These are phyloP conservation scores for Oehlia diaphana DNA, from an alignment of 192 early-diverging fungal genomes.

Conservation along the genomic window DNA sequence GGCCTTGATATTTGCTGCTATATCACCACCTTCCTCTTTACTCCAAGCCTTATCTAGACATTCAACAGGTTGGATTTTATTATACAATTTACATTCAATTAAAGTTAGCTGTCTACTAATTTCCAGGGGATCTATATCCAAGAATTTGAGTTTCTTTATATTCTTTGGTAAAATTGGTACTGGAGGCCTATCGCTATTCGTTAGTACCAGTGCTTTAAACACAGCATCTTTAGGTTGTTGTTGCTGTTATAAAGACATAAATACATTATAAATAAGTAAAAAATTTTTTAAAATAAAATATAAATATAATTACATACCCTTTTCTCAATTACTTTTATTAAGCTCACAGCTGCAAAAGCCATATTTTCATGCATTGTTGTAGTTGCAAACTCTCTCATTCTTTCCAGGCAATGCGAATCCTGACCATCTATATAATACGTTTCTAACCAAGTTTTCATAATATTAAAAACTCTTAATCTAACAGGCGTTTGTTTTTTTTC, in stretches of 20 bases:
- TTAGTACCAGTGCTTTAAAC: conserved; percentile 63
- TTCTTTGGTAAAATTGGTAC: conserved; percentile 81
- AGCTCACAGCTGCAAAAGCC: conserved; percentile 65
- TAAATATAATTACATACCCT: conserved; percentile 35
- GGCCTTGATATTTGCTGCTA: conserved; percentile 83
- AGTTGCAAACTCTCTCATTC: conserved; percentile 73
- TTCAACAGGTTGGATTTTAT: conserved; percentile 83
- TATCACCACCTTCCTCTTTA: conserved; percentile 55
- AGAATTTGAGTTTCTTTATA: conserved; percentile 71
- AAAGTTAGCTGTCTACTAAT: conserved; percentile 95
- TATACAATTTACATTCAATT: conserved; percentile 83
- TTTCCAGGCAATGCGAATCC: conserved; percentile 67
- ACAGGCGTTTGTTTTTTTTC: conserved; percentile 87
- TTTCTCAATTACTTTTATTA: conserved; percentile 80
- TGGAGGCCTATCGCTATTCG: conserved; percentile 63
- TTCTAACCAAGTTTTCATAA: conserved; percentile 97
- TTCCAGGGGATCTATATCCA: conserved; percentile 92
- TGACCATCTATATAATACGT: conserved; percentile 79
- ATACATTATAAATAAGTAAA: too few species aligned
- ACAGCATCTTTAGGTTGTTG: conserved; percentile 54
- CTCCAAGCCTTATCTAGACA: conserved; percentile 92
- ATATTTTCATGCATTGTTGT: conserved; percentile 72
- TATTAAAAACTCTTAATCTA: conserved; percentile 92
- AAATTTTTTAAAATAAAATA: background rate
- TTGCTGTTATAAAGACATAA: background rate